Evolutionary conservation across 2,329 filamentous ascomycete species (phyloP), one percentile per base, ranked within the genome.

Genomic region (Aspergillus floridensis): DNA sequence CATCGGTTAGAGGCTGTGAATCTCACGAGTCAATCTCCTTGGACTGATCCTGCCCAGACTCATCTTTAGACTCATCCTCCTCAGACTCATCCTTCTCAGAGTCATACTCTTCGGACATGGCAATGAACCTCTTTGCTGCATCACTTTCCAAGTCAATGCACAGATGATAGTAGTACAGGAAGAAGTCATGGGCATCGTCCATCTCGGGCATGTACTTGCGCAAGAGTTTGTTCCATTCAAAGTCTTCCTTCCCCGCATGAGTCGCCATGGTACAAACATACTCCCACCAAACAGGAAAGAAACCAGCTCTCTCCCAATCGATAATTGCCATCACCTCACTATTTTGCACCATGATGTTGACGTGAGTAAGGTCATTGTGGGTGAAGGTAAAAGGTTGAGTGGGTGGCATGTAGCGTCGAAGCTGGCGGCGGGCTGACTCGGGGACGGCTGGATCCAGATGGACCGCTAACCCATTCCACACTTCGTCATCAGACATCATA

Each of bases 221-320:
- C 38, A 41, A 7, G 0, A 41, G 16, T 0, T 4, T 7, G 1
- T 19, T 16, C 38, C 38, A 41, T 14, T 19, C 4, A 4, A 14
- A 1, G 16, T 41, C 38, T n/a, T 41, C 38, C 5, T 1, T 1
- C 5, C 38, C 38, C 8, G 4, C 38, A 41, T 1, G 50, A 47
- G 57, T 19, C n/a, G 62, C 49, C 8, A 47, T 63, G 19, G 59
- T 63, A 21, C 50, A 59, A 0, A 55, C 59, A 63, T 64, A 68
- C n/a, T 70, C 65, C 73, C 71, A 76, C 75, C 74, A 79, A 22
- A 71, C 73, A n/a, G 74, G 77, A 32, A 71, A 74, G 59, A 75
- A 79, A 3, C 71, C 73, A 21, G 70, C 65, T 44, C 54, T 62
- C 64, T 79, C 74, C 77, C 74, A 79, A 48, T 79, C 74, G 61